Percentiles rank a stretch among this genome's conserved stretches.
These are phyloP conservation scores for Durio zibethinus DNA, from an alignment of 345 rosid species.

Conservation along the genomic window DNA sequence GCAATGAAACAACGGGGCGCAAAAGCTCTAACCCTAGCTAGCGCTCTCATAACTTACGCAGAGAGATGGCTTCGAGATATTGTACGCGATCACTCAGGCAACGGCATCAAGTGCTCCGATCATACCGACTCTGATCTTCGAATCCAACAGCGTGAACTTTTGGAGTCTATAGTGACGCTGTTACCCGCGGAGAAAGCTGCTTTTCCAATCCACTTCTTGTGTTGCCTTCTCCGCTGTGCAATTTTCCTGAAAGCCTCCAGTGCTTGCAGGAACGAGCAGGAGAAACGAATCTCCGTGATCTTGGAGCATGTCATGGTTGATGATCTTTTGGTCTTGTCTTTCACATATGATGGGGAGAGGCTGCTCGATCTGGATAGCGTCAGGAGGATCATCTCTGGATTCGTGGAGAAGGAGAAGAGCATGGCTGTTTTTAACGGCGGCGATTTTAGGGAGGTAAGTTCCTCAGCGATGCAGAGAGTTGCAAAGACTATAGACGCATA, in stretches of 20 bases:
- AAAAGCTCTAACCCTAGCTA: conserved; percentile 55
- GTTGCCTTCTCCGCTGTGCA: conserved; percentile 84
- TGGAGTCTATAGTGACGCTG: conserved; percentile 61
- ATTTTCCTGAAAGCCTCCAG: conserved; percentile 57
- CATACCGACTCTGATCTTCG: conserved; percentile 34
- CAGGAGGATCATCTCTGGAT: conserved; percentile 60
- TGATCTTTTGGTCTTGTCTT: conserved; percentile 74
- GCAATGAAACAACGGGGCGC: conserved; percentile 73
- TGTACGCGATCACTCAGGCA: conserved; percentile 78
- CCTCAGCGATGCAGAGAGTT: conserved; percentile 58
- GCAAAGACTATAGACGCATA: conserved; percentile 70
- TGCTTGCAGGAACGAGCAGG: conserved; percentile 67
- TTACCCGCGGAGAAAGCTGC: conserved; percentile 74
- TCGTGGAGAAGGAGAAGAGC: conserved; percentile 84
- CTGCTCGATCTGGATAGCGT: conserved; percentile 79
- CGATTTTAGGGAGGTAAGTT: conserved; percentile 45
- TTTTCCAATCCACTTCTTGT: conserved; percentile 73
- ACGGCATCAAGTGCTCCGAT: conserved; percentile 37
- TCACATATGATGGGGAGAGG: conserved; percentile 81
- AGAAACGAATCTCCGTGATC: conserved; percentile 66
- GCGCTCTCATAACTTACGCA: conserved; percentile 61
- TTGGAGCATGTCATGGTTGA: conserved; percentile 76
- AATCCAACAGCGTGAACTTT: conserved; percentile 51
- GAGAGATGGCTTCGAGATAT: conserved; percentile 82
- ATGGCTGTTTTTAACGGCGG: conserved; percentile 72